Base-by-base conservation (phyloP, 148 eudicot genomes). In the Fagopyrum homotropicum region DNA sequence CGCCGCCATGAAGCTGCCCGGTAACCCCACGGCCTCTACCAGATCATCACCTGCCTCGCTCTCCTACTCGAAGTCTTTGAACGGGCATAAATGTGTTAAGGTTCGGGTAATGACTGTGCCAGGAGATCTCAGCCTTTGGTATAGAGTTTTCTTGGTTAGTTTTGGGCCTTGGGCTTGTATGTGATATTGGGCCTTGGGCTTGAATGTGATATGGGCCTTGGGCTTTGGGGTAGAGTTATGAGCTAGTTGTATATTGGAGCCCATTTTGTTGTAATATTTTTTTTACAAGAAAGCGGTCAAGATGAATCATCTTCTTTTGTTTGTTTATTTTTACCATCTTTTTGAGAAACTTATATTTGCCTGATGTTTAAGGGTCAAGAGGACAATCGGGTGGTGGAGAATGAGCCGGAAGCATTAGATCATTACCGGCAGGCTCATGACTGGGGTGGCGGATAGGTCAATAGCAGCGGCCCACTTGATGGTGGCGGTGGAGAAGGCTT, bases 1-100 rank as follows among this genome's bases (percentile, higher is more conserved):
- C 69, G 98, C 92, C 8, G 91, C 92, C 22, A 73, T 93, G 63
- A 79, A 29, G 57, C 85, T 90, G 56, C 94, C 98, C n/a, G 12
- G 30, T 2, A 22, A 22, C 0, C 0, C 40, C 40, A 35, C 40
- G 40, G 40, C 40, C 40, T 35, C 40, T 1, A 35, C 40, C 1
- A 35, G 40, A 35, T 35, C 40, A 35, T 35, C 40, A 35, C 40
- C 7, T 74, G 45, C 43, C 48, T 57, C 64, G 89, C 88, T 4
- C 81, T 57, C 9, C 3, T 86, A 11, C 57, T 88, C 73, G 91
- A 88, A 69, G 71, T 66, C 10, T 5, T 35, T 7, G 46, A 66
- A 66, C 16, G 71, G 71, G 11, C 14, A 64, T 3, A 78, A 81
- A 40, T 82, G 72, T 4, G 69, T 9, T 48, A 66, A 75, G 17